Evolutionary conservation across 176 grass and related monocot genomes (phyloP), one percentile per base, ranked within the genome.

Genomic region (Aegilops tauschii): DNA sequence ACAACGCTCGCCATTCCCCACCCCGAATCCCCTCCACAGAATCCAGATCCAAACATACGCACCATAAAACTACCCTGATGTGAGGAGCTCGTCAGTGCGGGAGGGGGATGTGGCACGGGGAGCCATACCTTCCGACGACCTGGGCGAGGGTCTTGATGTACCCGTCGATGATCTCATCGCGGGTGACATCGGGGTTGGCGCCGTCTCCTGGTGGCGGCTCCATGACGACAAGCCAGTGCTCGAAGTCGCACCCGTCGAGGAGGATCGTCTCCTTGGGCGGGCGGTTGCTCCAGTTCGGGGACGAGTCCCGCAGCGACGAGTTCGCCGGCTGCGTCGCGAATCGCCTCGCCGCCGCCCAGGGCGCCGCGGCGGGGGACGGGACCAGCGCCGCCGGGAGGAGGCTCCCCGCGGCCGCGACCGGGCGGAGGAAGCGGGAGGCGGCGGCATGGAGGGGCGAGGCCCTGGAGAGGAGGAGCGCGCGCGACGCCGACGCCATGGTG

Each of bases 191-290:
- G 21, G 96, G 93, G 49, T 89, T 90, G 3, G 21, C 34, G 39
- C 74, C 7, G 50, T 92, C 52, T n/a, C 93, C 90, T 0, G 88
- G 71, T 1, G 95, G 93, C 49, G 91, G 89, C 17, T 98, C 95
- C 91, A 98, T 69, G 78, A 98, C 91, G 64, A 98, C 78, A 12
- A 98, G 91, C 93, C 93, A 98, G 69, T 98, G 96, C 86, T 98
- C 91, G 68, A 98, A 98, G 84, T 98, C 93, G 61, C 93, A 98
- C 0, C 93, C 96, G 12, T 98, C 96, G 23, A 95, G 85, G 47
- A 95, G 86, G 56, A 98, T 95, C 6, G 93, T 94, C 88, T 98
- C 91, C 56, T 95, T 95, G 50, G 95, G 91, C 1, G 95, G 95
- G 6, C 90, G 87, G 65, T 92, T 98, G 87, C 81, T 95, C 91